A percentile compares a stretch with the other conserved stretches of the same genome.
These are phyloP conservation scores for Trichoderma breve DNA, from an alignment of 2,329 filamentous ascomycete genomes.

Conservation along the genomic window DNA sequence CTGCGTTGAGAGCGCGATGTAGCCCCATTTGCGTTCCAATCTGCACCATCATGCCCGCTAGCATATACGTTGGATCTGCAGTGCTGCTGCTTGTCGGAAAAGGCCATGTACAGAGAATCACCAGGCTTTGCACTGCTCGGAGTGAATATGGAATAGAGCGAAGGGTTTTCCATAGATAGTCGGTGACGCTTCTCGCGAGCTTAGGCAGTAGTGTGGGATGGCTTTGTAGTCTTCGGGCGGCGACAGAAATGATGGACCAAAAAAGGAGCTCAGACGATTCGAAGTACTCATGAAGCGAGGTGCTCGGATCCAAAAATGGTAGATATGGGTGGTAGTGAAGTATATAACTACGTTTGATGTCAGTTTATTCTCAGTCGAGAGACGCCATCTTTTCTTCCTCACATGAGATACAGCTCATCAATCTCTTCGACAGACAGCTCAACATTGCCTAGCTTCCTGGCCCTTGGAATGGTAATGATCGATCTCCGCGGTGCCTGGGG, in stretches of 20 bases:
- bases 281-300: background rate
- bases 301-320: background rate
- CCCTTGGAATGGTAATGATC: background rate
- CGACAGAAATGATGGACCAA: conserved; percentile 12
- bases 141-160: conserved; percentile 13
- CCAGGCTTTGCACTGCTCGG: background rate
- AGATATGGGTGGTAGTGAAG: conserved; percentile 5
- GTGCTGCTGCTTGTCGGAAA: conserved; percentile 15
- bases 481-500: background rate
- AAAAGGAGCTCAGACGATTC: conserved; percentile 3
- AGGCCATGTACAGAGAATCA: conserved; percentile 6
- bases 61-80: conserved; percentile 10
- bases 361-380: background rate
- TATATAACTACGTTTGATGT: background rate
- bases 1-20: conserved; percentile 4
- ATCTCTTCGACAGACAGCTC: conserved; percentile 12
- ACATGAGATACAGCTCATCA: conserved; percentile 8
- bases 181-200: conserved; percentile 5
- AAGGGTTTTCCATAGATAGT: background rate
- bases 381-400: background rate
- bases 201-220: conserved; percentile 1
- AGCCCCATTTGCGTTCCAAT: conserved; percentile 8
- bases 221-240: conserved; percentile 2
- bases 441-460: conserved; percentile 3
- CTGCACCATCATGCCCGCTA: conserved; percentile 16